These are phyloP conservation scores for Xylariaceae sp. DNA, from an alignment of 2,329 filamentous ascomycete species.

Conservation along the genomic window DNA sequence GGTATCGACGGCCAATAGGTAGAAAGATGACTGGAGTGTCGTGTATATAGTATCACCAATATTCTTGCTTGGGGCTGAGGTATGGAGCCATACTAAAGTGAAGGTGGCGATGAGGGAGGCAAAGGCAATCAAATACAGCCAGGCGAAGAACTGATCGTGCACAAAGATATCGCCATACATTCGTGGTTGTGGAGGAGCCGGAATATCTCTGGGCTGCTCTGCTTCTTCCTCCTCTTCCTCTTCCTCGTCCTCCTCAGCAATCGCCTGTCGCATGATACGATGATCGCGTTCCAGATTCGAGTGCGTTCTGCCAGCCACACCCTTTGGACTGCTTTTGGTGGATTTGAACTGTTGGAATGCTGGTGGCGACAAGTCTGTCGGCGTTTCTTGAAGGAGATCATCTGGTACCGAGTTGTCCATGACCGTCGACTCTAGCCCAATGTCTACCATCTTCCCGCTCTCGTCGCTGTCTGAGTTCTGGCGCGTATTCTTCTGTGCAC, in stretches of 20 bases:
- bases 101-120: constrained; percentile 88
- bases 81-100: constrained; percentile 89
- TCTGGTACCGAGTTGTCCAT: constrained; percentile 66
- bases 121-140: constrained; percentile 84
- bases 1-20: constrained; percentile 89
- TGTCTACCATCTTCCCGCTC: constrained; percentile 79
- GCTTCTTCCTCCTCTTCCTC: constrained; percentile 44
- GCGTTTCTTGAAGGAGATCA: constrained; percentile 63
- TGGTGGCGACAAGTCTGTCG: constrained; percentile 61
- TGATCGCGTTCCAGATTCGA: constrained; percentile 57
- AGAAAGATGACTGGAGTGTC: constrained; percentile 83
- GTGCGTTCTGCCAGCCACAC: constrained; percentile 48
- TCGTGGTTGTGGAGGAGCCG: constrained; percentile 59
- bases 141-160: constrained; percentile 92
- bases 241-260: constrained; percentile 46
- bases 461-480: constrained; percentile 47
- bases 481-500: constrained; percentile 37
- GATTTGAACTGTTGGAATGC: constrained; percentile 67
- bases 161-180: constrained; percentile 73
- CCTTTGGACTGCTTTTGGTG: constrained; percentile 47
- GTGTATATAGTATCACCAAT: constrained; percentile 95
- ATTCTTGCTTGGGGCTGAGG: constrained; percentile 71
- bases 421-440: constrained; percentile 76
- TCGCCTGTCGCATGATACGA: constrained; percentile 50
- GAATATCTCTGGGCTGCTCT: constrained; percentile 35